Evolutionary conservation across 2,329 filamentous ascomycete species (phyloP), one percentile per base, ranked within the genome.

Genomic region (Aspergillus arachidicola): DNA sequence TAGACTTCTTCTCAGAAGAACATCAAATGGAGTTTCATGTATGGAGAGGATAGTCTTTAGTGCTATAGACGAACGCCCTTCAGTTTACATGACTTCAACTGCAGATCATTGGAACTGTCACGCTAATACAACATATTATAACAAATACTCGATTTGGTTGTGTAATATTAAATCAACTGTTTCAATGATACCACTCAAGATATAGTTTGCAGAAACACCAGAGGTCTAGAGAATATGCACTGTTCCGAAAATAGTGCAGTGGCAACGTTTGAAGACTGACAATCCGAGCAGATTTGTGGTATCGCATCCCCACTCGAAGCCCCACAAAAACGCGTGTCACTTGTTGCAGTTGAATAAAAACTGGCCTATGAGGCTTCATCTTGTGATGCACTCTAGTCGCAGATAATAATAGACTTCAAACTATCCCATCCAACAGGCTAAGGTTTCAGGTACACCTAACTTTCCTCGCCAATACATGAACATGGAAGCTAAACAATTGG

Each of bases 251-350:
- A 64, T 63, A 66, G 63, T 50, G 41, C 46, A 6, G 62, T 64
- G 62, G 64, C 59, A 64, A 64, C 43, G 1, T 36, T 23, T 54
- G 30, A 28, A 32, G 50, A 21, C 50, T 32, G 28, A 4, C n/a
- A 23, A 38, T 36, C 32, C 23, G n/a, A 54, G 34, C n/a, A 38
- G 19, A 54, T 36, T 53, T 53, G 50, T 54, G 6, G 50, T n/a
- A 54, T 34, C 30, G 21, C 6, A 38, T 41, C 38, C 48, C 58
- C 58, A 38, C 59, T 36, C 41, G 26, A 16, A 12, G n/a, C 46
- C 62, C 57, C 66, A 74, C 74, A 75, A 73, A 61, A 75, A 76
- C 73, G 73, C 74, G 75, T 75, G 75, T 76, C 73, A 74, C 69
- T 58, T 55, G 23, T 34, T 50, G 32, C 58, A 54, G 26, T 63